A percentile compares a stretch with the other conserved stretches of the same genome.
Evolutionary conservation across 2,329 filamentous ascomycete genomes (phyloP).

Genomic region (Fusarium xyrophilum): DNA sequence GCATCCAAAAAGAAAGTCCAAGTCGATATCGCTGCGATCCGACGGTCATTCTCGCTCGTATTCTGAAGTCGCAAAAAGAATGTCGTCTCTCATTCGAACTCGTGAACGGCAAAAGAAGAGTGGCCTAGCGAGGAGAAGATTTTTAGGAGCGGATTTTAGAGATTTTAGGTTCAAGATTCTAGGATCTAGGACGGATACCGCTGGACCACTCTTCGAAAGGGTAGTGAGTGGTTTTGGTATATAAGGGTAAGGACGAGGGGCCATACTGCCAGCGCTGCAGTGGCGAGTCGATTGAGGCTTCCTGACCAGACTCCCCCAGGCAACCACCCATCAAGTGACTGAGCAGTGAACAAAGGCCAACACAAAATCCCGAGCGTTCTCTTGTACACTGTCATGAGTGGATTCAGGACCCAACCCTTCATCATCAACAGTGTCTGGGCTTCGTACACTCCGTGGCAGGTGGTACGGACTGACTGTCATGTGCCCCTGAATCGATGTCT

Average conservation of each 20-base stretch:
- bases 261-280: not conserved
- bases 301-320: not conserved
- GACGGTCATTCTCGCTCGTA: fast-evolving
- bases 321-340: not conserved
- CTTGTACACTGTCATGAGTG: not conserved
- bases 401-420: fast-evolving
- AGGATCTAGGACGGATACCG: not conserved
- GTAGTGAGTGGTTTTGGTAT: not conserved
- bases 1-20: not conserved
- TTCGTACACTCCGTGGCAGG: not conserved
- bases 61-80: not conserved
- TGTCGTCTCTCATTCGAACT: not conserved
- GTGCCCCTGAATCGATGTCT: not conserved
- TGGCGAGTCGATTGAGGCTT: not conserved
- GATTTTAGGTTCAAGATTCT: not conserved
- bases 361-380: not conserved
- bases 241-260: not conserved
- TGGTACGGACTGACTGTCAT: not conserved
- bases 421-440: not conserved
- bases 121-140: not conserved
- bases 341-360: not conserved
- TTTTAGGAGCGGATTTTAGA: not conserved
- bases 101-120: not conserved
- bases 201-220: not conserved
- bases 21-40: no score